These are phyloP conservation scores for Geosmithia putterillii DNA, from an alignment of 2,329 filamentous ascomycete genomes.

Conservation along the genomic window DNA sequence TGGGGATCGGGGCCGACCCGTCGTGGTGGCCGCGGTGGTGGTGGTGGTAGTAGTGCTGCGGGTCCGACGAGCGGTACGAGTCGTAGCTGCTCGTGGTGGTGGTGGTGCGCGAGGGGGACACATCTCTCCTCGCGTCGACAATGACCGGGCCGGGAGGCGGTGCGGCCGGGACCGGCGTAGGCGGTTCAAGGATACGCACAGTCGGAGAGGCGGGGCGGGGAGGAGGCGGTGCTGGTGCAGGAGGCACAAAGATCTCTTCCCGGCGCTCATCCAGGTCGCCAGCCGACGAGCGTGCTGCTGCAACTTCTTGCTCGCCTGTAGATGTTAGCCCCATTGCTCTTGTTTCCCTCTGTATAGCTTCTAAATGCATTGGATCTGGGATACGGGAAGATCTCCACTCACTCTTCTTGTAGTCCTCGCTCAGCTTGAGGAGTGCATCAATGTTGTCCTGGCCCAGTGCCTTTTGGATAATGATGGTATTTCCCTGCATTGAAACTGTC, in stretches of 20 bases:
- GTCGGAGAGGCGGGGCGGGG: constrained; percentile 3
- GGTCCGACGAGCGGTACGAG: no score
- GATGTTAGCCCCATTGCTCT: background rate
- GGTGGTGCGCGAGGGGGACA: constrained; percentile 31
- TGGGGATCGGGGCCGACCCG: constrained; percentile 6
- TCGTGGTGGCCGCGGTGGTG: constrained; percentile 16
- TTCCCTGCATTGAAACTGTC: constrained; percentile 41
- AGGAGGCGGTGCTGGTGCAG: background rate
- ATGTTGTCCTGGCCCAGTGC: constrained; percentile 86
- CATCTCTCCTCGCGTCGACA: constrained; percentile 26
- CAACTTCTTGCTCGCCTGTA: constrained; percentile 30
- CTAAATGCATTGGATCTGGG: no score
- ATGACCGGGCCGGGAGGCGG: constrained; percentile 18
- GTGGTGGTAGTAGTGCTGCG: constrained; percentile 11
- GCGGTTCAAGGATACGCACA: no score
- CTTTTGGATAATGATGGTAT: constrained; percentile 68
- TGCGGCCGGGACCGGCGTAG: no score
- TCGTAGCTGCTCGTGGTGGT: constrained; percentile 21
- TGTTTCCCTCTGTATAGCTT: background rate
- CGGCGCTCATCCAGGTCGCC: constrained; percentile 35
- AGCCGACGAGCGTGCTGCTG: constrained; percentile 30
- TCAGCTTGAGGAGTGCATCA: constrained; percentile 74
- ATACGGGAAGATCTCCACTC: constrained; percentile 16
- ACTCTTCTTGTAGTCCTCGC: constrained; percentile 62
- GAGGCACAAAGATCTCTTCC: constrained; percentile 16